Percentiles rank a stretch among this genome's conserved stretches.
Conservation (phyloP, 2,329 filamentous ascomycete species). For the Dactylonectria macrodidyma region DNA sequence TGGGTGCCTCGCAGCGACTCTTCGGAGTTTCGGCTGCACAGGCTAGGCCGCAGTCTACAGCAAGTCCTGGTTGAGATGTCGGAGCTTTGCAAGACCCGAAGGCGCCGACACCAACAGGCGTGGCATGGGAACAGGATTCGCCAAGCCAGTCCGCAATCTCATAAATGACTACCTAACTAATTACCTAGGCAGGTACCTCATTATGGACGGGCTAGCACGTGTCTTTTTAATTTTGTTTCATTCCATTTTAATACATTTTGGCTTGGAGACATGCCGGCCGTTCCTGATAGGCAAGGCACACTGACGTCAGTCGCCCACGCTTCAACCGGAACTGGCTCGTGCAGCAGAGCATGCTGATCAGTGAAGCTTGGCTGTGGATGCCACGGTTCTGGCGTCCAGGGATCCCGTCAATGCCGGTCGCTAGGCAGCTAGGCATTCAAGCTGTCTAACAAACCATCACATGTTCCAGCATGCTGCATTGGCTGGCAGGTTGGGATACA, state of each 20-base stretch:
- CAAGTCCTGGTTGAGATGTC: conserved; percentile 11
- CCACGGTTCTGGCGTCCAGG: not conserved
- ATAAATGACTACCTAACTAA: too few species aligned
- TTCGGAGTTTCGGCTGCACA: conserved; percentile 11
- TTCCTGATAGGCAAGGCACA: conserved; percentile 46
- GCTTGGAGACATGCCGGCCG: conserved; percentile 36
- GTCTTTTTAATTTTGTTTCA: conserved; percentile 23
- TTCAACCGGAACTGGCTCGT: conserved; percentile 27
- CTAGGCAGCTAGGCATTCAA: too few species aligned
- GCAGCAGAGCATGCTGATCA: conserved; percentile 4
- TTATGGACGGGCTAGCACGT: not conserved
- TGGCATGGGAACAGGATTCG: not conserved
- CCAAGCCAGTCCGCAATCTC: not conserved
- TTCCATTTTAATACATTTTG: conserved; percentile 21
- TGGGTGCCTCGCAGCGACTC: not conserved
- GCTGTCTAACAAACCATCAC: not conserved
- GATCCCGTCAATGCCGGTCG: conserved; percentile 6
- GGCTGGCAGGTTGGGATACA: not conserved
- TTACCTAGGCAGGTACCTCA: too few species aligned
- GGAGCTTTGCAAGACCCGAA: conserved; percentile 13
- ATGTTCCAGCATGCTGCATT: not conserved
- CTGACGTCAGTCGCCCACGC: conserved; percentile 41
- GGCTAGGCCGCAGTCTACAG: not conserved
- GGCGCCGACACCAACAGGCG: conserved; percentile 15
- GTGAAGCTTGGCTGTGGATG: not conserved